phyloP scores from a whole-genome alignment of 2,329 filamentous ascomycete genomes.

The Botrytis cinerea region DNA sequence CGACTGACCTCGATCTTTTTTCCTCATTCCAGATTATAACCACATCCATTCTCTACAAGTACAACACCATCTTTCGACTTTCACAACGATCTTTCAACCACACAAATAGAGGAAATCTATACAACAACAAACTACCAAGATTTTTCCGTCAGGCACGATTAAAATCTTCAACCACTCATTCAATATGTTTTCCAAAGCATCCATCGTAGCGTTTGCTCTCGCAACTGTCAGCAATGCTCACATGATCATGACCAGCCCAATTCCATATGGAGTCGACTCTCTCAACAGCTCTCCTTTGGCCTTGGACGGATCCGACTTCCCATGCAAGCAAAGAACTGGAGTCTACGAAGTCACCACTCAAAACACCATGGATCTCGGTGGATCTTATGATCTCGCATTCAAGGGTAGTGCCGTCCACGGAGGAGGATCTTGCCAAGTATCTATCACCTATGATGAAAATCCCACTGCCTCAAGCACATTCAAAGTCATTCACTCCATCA shows the following conservation, averaged over 20 bases:
- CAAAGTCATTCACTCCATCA: slow-evolving; percentile 87
- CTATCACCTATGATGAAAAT: slow-evolving; percentile 74
- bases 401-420: slow-evolving; percentile 77
- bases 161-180: slow-evolving; percentile 27
- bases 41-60: slow-evolving; percentile 3
- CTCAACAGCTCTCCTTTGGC: slow-evolving; percentile 63
- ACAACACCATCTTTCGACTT: slow-evolving; percentile 4
- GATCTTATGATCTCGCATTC: slow-evolving; percentile 63
- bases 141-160: slow-evolving; percentile 36
- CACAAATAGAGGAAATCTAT: not conserved
- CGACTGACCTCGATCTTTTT: slow-evolving; percentile 5
- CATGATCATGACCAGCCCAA: slow-evolving; percentile 70
- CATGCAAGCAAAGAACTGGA: slow-evolving; percentile 70
- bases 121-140: slow-evolving; percentile 25
- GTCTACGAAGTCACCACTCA: slow-evolving; percentile 47
- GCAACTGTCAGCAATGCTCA: slow-evolving; percentile 68
- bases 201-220: slow-evolving; percentile 56
- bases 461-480: slow-evolving; percentile 69
- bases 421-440: slow-evolving; percentile 89
- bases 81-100: not conserved
- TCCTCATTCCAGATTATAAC: slow-evolving; percentile 13
- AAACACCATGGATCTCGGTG: slow-evolving; percentile 64
- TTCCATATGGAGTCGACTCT: slow-evolving; percentile 56
- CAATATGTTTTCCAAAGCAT: slow-evolving; percentile 54
- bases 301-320: slow-evolving; percentile 66